Evolutionary conservation across 176 grass and related monocot genomes (phyloP), one percentile per base, ranked within the genome.

Genomic region (barley (Hordeum vulgare)): DNA sequence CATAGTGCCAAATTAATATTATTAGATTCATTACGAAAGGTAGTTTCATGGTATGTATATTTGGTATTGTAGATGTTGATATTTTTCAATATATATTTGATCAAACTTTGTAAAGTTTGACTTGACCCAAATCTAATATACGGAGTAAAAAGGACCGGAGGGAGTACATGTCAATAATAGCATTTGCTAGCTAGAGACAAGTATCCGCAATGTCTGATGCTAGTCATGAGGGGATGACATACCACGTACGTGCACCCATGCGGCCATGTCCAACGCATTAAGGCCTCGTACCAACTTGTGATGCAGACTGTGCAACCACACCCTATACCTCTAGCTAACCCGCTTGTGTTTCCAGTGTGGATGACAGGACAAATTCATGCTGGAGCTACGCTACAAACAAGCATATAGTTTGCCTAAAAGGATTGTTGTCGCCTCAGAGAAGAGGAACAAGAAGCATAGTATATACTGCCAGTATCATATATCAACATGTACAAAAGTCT

Each of bases 221-320:
- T 27, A 73, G 70, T 51, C 26, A 74, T 51, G 8, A 21, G 17
- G 25, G n/a, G n/a, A n/a, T n/a, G n/a, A n/a, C n/a, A n/a, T n/a
- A n/a, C n/a, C 49, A 73, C 68, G 70, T 74, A 74, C 71, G 28
- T 53, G 71, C 26, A 74, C 71, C 71, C 71, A 74, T 74, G 71
- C 71, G 14, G 57, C 57, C 51, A 25, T 39, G 74, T 59, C n/a
- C 3, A 26, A 78, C 13, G 57, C 56, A 61, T 78, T 41, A 27
- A 78, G 75, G 56, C 26, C 75, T 78, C 75, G 56, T 17, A 77
- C 56, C 75, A 61, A 59, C 75, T 41, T 41, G 34, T 61, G 33
- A 86, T 53, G 85, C 70, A 1, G 60, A 81, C 64, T 34, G 45
- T 24, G n/a, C 71, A 75, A 81, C 78, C 4, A 58, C 34, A 39